Base-by-base conservation (phyloP, 345 rosid genomes). In the Linum usitatissimum region DNA sequence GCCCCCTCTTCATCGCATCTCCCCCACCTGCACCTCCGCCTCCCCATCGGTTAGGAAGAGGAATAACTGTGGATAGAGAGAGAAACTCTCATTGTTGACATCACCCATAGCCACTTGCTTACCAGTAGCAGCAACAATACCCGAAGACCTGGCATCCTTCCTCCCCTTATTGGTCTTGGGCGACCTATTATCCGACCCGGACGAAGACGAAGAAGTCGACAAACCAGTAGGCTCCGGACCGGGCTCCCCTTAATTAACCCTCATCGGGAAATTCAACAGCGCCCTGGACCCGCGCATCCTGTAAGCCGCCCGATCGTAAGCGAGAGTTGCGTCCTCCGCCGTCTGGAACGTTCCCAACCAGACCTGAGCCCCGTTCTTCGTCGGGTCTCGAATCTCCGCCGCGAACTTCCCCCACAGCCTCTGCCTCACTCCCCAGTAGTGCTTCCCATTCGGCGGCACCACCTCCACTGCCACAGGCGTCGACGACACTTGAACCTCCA, bases 391-490 rank as follows among this genome's bases (percentile, higher is more conserved):
- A 10, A 93, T 93, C 90, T 93, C 99, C 31, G 96, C 95, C 18
- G 99, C 99, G 69, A 84, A 93, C 65, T 90, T 93, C 62, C 99
- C 99, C 99, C 99, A 93, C 53, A 97, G 99, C 71, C 99, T 71
- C 73, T 82, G 95, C 73, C 99, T 87, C 51, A 93, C 99, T 14
- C 99, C 99, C 60, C 99, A 77, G 61, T 83, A 93, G 60, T 88
- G 99, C 74, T 83, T 90, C 51, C 87, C 96, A 76, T 76, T 82
- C 19, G 68, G 40, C 64, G 73, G 80, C 2, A 57, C 79, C 68
- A 30, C 78, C 62, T 69, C 70, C 55, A 74, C 62, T 45, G n/a
- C 15, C 20, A 61, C 61, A 12, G 67, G 34, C 6, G 53, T 53
- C 1, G 69, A 56, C 31, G 63, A 57, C 5, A n/a, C 31, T 18